Evolutionary conservation across 345 rosid genomes (phyloP).

Genomic region (Aquilaria malaccensis): DNA sequence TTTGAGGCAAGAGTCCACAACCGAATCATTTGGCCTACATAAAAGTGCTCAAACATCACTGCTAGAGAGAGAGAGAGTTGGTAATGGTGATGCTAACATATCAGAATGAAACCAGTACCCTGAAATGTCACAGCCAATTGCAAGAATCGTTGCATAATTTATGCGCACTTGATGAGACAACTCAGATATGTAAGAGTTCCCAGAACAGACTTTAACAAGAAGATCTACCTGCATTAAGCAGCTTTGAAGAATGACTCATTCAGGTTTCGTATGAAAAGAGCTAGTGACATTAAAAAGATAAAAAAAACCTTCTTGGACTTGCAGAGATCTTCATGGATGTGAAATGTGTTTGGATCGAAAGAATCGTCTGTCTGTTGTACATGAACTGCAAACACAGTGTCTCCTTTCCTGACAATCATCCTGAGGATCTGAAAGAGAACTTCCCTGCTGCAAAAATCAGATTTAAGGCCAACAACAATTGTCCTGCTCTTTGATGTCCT

Average conservation of each 20-base stretch:
- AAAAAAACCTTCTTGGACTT: slow-evolving; percentile 18
- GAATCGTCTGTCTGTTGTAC: slow-evolving; percentile 21
- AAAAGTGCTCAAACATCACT: background rate
- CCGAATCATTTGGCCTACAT: slow-evolving; percentile 27
- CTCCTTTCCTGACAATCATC: slow-evolving; percentile 16
- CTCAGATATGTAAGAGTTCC: slow-evolving; percentile 24
- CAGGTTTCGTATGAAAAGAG: no score
- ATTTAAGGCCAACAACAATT: slow-evolving; percentile 27
- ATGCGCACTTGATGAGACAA: slow-evolving; percentile 27
- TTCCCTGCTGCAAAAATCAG: slow-evolving; percentile 26
- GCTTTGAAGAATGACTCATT: background rate
- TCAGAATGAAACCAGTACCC: slow-evolving; percentile 16
- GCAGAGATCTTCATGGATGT: slow-evolving; percentile 35
- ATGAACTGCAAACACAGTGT: slow-evolving; percentile 28
- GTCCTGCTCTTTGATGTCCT: slow-evolving; percentile 21
- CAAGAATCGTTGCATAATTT: slow-evolving; percentile 32
- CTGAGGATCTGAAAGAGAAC: slow-evolving; percentile 21
- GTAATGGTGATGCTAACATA: background rate
- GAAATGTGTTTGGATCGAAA: slow-evolving; percentile 32
- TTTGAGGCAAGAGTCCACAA: slow-evolving; percentile 16
- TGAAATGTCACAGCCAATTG: slow-evolving; percentile 28
- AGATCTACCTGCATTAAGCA: slow-evolving; percentile 27
- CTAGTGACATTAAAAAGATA: background rate
- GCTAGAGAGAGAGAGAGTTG: no score
- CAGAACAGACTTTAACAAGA: slow-evolving; percentile 25